Conservation (phyloP, 2,329 filamentous ascomycete genomes). For the Colletotrichum sp. region DNA sequence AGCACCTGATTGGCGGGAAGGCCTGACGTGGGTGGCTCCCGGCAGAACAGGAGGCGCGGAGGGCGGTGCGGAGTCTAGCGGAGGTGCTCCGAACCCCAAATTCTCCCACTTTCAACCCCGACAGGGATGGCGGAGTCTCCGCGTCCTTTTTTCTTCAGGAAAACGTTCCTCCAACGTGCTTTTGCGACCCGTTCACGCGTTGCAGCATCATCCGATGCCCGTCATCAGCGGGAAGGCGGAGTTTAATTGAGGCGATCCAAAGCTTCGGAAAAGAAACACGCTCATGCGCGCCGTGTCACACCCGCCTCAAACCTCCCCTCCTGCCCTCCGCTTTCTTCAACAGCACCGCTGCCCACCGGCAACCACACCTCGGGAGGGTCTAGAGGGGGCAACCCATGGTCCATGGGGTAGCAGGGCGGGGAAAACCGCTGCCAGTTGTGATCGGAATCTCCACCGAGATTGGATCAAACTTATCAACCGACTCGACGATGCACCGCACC, state of each 20-base stretch:
- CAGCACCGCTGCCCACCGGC: neutral
- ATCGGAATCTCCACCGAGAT: neutral
- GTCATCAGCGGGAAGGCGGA: neutral
- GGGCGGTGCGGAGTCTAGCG: conserved; percentile 20
- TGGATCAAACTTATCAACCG: neutral
- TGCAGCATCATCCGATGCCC: neutral
- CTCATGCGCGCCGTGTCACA: neutral
- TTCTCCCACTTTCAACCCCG: neutral
- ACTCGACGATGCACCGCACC: neutral
- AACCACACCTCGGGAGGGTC: neutral
- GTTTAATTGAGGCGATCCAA: neutral
- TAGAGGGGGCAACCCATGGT: neutral
- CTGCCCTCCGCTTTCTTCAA: neutral
- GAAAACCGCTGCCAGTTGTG: neutral
- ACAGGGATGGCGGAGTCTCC: conserved; percentile 19
- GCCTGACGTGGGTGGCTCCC: neutral
- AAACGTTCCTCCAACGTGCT: neutral
- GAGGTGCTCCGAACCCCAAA: conserved; percentile 6
- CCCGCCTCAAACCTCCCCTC: neutral
- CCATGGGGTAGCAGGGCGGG: neutral
- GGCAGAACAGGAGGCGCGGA: neutral
- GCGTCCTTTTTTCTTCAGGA: neutral
- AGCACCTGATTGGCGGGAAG: neutral
- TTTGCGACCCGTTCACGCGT: neutral
- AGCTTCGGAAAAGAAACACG: neutral